Evolutionary conservation across 176 grass and related monocot genomes (phyloP), one percentile per base, ranked within the genome.

Genomic region (Musa itinerans): DNA sequence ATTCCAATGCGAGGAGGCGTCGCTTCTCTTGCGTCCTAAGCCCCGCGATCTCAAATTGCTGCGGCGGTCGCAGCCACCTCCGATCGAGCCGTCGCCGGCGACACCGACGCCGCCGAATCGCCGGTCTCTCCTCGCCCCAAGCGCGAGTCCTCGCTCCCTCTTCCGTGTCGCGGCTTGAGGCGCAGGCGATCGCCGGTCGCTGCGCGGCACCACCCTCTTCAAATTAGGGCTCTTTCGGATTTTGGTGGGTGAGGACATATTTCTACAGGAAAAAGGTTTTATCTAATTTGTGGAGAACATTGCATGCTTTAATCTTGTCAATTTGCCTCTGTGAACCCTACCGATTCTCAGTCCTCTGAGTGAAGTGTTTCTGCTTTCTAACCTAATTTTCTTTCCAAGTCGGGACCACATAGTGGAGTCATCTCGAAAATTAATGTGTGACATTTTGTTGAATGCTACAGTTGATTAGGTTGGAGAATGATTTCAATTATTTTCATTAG

Each of bases 1-100:
- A 70, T 12, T 70, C 43, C 68, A 48, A 70, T 70, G 68, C 68
- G 68, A 70, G 68, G 68, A 70, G 68, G 19, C 17, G 26, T 50
- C 68, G n/a, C 34, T 70, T 70, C 6, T 49, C 10, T 2, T 17
- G 68, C 43, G 17, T 50, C 17, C 43, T 70, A n/a, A 70, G 25
- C 13, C 65, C 4, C 6, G 21, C 1, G 2, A 51, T 16, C 68
- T 14, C 68, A 34, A 70, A 22, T 51, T 70, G 48, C 68, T 70
- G 68, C 34, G 68, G 34, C 48, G 43, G 68, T 70, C 68, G 68
- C 68, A 70, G 68, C 43, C 25, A 52, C 17, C 68, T 70, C 68
- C 68, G 68, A 70, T 50, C 34, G 63, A 5, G 8, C 25, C 68
- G 48, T 2, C 29, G 68, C 27, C 68, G 43, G 27, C 9, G 16